phyloP scores from a whole-genome alignment of 805 yeast genomes.

The Wickerhamiella brachini region DNA sequence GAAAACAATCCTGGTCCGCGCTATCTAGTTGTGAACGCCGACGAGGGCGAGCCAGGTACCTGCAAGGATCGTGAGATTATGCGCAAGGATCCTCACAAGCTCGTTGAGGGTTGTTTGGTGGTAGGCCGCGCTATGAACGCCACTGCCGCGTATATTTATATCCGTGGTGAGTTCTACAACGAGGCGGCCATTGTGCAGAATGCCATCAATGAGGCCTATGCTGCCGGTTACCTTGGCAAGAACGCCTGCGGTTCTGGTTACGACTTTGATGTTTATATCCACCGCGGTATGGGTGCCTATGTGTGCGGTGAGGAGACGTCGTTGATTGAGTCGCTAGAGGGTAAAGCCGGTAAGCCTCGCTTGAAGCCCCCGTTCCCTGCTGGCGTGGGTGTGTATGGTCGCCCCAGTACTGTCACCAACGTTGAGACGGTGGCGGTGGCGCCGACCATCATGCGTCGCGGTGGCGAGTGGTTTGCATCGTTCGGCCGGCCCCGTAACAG shows the following conservation, averaged over 20 bases:
- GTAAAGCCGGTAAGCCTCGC: conserved; percentile 89
- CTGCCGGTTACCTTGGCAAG: conserved; percentile 66
- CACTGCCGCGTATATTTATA: conserved; percentile 81
- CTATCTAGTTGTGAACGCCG: conserved; percentile 80
- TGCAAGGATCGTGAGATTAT: conserved; percentile 87
- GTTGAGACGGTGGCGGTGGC: conserved; percentile 87
- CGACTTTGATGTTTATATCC: conserved; percentile 69
- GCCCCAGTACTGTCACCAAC: conserved; percentile 83
- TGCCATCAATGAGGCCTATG: conserved; percentile 80
- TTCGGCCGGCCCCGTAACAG: conserved; percentile 77
- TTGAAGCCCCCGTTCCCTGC: conserved; percentile 93
- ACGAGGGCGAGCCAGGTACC: conserved; percentile 92
- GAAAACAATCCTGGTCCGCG: conserved; percentile 83
- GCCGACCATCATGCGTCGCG: conserved; percentile 79
- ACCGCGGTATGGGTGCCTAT: conserved; percentile 90
- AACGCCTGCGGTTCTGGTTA: conserved; percentile 82
- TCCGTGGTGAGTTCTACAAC: conserved; percentile 80
- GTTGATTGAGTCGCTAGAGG: conserved; percentile 75
- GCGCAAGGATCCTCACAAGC: conserved; percentile 83
- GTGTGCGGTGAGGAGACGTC: conserved; percentile 91
- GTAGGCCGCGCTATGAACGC: conserved; percentile 92
- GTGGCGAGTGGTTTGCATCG: conserved; percentile 74
- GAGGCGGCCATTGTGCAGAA: conserved; percentile 61
- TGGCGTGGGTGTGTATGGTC: conserved; percentile 80
- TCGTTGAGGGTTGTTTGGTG: conserved; percentile 80